Evolutionary conservation across 257 asterid genomes (phyloP), one percentile per base, ranked within the genome.

Genomic region (Nicotiana undulata): DNA sequence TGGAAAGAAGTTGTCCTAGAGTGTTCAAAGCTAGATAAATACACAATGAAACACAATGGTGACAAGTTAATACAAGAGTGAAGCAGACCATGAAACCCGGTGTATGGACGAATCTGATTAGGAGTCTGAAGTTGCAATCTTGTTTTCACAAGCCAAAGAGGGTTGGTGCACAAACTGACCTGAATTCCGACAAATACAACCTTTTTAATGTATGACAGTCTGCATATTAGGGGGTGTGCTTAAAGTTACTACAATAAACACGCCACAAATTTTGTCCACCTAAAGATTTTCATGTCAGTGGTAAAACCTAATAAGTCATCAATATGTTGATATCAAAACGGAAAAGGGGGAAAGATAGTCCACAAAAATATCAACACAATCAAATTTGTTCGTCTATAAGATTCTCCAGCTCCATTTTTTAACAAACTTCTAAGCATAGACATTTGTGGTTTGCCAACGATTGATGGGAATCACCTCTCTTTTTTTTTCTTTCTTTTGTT

Each of bases 51-150:
- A 76, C 24, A 56, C 76, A 40, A 31, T 61, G 28, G 84, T 74
- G 52, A 49, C 31, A 75, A 76, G 67, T 74, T 28, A 83, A 40
- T 64, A 77, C 12, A 52, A 83, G 83, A 79, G 82, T n/a, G 56
- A 82, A 68, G 61, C 95, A 76, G 61, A 96, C 98, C 98, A 82
- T 91, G 94, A 85, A 96, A 91, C 52, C 99, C 99, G 79, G 95
- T 86, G 85, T 96, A 96, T 74, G 93, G 93, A 76, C 74, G 96
- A 83, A 81, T 87, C 80, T 90, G 87, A 87, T 79, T 91, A 67
- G 97, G 95, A 79, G 93, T 90, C 91, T 96, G 99, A 83, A 94
- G 98, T 87, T 96, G 99, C 89, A 96, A 88, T 89, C 98, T 92
- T 87, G 98, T 96, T 86, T 96, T 96, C 82, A 96, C 97, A 86